phyloP scores from a whole-genome alignment of 164 flowering plant genomes.

The Buxus sempervirens region DNA sequence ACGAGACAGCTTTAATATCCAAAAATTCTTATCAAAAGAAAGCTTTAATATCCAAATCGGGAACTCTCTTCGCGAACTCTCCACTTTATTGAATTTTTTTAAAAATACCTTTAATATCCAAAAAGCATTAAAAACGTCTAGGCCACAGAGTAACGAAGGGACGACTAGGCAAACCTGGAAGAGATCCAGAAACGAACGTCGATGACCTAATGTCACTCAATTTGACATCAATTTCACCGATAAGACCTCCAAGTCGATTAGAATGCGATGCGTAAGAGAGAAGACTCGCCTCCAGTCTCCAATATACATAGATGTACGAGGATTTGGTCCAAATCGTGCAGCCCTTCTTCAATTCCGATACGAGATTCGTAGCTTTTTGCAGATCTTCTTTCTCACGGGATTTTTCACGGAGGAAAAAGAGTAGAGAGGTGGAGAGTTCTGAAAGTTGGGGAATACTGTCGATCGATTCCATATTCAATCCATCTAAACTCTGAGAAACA shows the following conservation, averaged over 20 bases:
- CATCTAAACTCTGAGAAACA: constrained; percentile 4
- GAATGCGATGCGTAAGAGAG: constrained; percentile 46
- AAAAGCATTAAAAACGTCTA: no score
- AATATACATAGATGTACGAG: constrained; percentile 38
- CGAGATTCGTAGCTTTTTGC: constrained; percentile 33
- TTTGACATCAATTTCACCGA: constrained; percentile 29
- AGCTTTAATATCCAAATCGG: no score
- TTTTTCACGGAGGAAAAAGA: constrained; percentile 37
- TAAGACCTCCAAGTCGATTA: constrained; percentile 21
- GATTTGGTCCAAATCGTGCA: constrained; percentile 37
- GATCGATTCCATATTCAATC: constrained; percentile 25
- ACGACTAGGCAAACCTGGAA: constrained; percentile 23
- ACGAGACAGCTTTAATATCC: no score
- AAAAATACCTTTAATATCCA: no score
- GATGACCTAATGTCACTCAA: constrained; percentile 46
- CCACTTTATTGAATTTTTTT: no score
- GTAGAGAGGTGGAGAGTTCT: constrained; percentile 36
- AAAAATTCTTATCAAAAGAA: no score
- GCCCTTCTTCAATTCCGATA: constrained; percentile 37
- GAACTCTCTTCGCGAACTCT: no score
- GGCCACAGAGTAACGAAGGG: not conserved
- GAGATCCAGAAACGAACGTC: constrained; percentile 19
- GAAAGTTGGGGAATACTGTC: constrained; percentile 32
- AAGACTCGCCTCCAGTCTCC: constrained; percentile 33
- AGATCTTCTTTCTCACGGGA: constrained; percentile 30